phyloP scores from a whole-genome alignment of 495 filamentous ascomycete genomes.

The Penicillium diatomitis region DNA sequence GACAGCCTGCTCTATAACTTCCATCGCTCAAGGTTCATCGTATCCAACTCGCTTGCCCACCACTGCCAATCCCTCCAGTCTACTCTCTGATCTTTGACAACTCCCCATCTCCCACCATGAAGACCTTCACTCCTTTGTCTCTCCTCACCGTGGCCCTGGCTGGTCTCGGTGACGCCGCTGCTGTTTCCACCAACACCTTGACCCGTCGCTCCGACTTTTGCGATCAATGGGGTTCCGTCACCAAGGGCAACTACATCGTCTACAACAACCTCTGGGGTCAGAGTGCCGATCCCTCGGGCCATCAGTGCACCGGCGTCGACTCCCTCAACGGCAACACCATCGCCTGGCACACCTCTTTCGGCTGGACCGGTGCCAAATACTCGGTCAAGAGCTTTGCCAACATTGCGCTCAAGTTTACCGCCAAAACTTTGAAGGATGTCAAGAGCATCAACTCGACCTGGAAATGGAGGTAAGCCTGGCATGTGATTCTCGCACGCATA shows the following conservation, averaged over 20 bases:
- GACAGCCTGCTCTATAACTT: too few relatives aligned
- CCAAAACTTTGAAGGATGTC: slow-evolving; percentile 40
- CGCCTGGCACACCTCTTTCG: slow-evolving; percentile 49
- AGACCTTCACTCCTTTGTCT: slow-evolving; percentile 21
- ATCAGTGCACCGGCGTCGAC: slow-evolving; percentile 49
- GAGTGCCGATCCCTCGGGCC: slow-evolving; percentile 34
- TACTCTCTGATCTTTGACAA: not conserved
- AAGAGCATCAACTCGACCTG: slow-evolving; percentile 42
- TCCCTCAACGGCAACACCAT: slow-evolving; percentile 35
- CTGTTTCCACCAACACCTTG: slow-evolving; percentile 29
- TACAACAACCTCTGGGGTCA: slow-evolving; percentile 49
- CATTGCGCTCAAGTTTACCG: slow-evolving; percentile 34
- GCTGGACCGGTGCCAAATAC: slow-evolving; percentile 42
- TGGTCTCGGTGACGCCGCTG: slow-evolving; percentile 24
- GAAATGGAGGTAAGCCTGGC: slow-evolving; percentile 40
- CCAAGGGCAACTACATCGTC: slow-evolving; percentile 40
- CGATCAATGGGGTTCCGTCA: slow-evolving; percentile 38
- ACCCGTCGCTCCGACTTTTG: slow-evolving; percentile 38
- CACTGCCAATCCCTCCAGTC: not conserved
- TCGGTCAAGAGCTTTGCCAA: slow-evolving; percentile 56
- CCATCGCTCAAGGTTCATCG: not conserved
- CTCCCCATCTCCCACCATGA: slow-evolving; percentile 20
- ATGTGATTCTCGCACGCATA: not conserved
- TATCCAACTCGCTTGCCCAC: not conserved
- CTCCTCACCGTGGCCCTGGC: slow-evolving; percentile 19